Evolutionary conservation across 73 alveolate genomes (phyloP).

Genomic region (Diophrys sp.): DNA sequence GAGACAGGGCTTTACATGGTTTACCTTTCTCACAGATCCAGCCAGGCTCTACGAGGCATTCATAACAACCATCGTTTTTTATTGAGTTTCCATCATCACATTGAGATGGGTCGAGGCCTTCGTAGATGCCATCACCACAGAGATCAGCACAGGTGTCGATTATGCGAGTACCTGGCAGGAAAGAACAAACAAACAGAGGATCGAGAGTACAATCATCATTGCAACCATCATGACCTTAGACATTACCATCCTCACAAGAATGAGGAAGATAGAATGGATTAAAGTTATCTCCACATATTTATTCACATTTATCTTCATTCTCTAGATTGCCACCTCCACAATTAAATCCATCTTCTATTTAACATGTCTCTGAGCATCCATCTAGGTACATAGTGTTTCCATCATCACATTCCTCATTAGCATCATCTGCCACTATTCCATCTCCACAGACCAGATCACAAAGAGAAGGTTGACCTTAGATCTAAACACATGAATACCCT

Average conservation of each 20-base stretch:
- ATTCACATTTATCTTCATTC: not conserved
- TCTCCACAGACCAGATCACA: not conserved
- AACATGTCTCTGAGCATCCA: conserved; percentile 6
- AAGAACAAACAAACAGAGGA: not conserved
- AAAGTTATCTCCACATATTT: not conserved
- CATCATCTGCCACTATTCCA: not conserved
- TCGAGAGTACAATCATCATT: not conserved
- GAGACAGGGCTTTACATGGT: not conserved
- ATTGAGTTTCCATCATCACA: not conserved
- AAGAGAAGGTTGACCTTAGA: not conserved
- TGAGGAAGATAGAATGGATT: not conserved
- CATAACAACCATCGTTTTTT: not conserved
- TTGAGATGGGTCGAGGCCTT: not conserved
- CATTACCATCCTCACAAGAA: not conserved
- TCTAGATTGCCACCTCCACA: not conserved
- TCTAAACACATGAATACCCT: not conserved
- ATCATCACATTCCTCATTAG: not conserved
- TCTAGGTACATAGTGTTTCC: not conserved
- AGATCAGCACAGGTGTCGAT: not conserved
- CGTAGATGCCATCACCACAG: not conserved
- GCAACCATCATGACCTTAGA: not conserved
- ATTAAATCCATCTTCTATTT: not conserved
- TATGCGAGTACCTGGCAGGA: not conserved
- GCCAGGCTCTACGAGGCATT: not conserved
- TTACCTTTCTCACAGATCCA: not conserved